These are phyloP conservation scores for Chloromonas sp. DNA, from an alignment of 163 green algal species.

Conservation along the genomic window DNA sequence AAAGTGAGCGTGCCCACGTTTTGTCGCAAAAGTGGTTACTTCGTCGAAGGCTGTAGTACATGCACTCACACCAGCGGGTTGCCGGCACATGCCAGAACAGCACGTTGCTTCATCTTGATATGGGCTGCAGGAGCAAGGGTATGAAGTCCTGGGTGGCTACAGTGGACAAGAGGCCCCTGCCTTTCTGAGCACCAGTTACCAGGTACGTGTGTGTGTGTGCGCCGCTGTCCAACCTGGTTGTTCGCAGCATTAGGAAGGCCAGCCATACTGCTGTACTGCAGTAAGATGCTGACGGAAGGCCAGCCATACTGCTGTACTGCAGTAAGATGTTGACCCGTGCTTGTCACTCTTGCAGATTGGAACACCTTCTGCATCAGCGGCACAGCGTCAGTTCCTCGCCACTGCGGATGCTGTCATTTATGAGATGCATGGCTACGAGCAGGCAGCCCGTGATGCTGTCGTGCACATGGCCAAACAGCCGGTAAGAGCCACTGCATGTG, in stretches of 20 bases:
- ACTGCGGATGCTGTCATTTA: constrained; percentile 44
- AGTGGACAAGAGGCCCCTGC: not conserved
- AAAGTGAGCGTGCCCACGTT: not conserved
- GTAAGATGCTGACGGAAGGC: no score
- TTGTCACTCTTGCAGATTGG: not conserved
- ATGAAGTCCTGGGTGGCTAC: not conserved
- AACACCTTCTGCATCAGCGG: not conserved
- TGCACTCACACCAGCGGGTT: no score
- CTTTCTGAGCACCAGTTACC: constrained; percentile 1
- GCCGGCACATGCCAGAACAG: no score
- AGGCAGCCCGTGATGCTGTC: constrained; percentile 18
- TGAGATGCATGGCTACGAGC: constrained; percentile 37
- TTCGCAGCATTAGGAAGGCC: no score
- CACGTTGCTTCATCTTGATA: no score
- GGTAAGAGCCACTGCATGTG: constrained; percentile 12
- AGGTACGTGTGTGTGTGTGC: not conserved
- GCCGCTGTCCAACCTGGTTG: no score
- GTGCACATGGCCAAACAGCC: constrained; percentile 23
- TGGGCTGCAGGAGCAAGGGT: constrained; percentile 6
- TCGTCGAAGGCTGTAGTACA: no score
- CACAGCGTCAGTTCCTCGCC: constrained; percentile 54
- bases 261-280: no score
- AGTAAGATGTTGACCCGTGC: not conserved
- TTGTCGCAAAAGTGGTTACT: no score
- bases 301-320: no score